Conservation (phyloP, 371 early-diverging fungal genomes). For the Mucor saturninus region DNA sequence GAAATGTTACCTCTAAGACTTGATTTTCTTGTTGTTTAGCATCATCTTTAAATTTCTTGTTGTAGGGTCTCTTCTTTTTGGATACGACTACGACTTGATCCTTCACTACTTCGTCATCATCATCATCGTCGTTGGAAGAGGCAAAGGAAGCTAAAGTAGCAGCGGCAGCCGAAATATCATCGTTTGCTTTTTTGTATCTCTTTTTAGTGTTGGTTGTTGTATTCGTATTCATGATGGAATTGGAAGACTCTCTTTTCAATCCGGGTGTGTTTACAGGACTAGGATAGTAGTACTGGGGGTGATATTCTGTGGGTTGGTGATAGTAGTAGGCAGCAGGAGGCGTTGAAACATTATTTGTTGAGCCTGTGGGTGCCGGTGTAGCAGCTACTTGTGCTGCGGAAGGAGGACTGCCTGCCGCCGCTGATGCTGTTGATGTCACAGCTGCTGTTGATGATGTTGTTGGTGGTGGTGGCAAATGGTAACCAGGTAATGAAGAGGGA, state of each 20-base stretch:
- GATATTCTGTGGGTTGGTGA: slow-evolving; percentile 4
- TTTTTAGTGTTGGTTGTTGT: slow-evolving; percentile 5
- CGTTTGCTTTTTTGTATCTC: slow-evolving; percentile 18
- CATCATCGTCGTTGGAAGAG: slow-evolving; percentile 13
- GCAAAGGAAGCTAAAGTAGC: slow-evolving; percentile 50
- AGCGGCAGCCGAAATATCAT: slow-evolving; percentile 44
- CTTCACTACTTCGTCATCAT: slow-evolving; percentile 20
- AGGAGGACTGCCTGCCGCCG: neutral
- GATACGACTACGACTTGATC: slow-evolving; percentile 19
- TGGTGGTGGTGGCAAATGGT: slow-evolving; percentile 29
- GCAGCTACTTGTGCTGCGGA: neutral
- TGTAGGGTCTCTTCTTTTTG: slow-evolving; percentile 16
- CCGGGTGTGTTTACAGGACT: slow-evolving; percentile 7
- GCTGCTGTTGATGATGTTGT: neutral
- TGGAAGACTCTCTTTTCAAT: slow-evolving; percentile 3
- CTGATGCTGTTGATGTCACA: neutral
- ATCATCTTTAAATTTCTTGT: slow-evolving; percentile 15
- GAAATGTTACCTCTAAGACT: slow-evolving; percentile 39
- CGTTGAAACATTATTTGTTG: neutral
- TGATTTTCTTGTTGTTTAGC: slow-evolving; percentile 38
- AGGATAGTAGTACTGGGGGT: slow-evolving; percentile 16
- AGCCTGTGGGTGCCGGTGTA: no score
- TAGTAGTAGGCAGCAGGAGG: slow-evolving; percentile 10
- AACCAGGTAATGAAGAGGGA: slow-evolving; percentile 45
- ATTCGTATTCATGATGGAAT: slow-evolving; percentile 4